Percentiles rank a stretch among this genome's conserved stretches.
Evolutionary conservation across 2,329 filamentous ascomycete genomes (phyloP).

Genomic region (Polytolypa hystricis): DNA sequence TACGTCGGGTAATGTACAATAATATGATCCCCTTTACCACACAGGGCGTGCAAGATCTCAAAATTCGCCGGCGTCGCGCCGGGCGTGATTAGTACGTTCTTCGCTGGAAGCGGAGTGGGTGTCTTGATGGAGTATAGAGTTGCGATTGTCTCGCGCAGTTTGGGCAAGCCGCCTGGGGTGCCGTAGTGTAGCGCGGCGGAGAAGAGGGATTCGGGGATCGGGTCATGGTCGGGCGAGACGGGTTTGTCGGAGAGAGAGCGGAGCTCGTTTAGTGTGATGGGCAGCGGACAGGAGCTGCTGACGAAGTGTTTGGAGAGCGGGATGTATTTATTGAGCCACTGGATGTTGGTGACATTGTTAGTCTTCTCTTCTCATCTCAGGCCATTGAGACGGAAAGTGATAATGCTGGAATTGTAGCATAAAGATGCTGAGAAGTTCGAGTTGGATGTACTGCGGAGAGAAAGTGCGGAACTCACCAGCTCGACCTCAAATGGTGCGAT

Average conservation of each 20-base stretch:
- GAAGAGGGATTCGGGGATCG: constrained; percentile 31
- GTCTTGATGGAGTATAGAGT: constrained; percentile 51
- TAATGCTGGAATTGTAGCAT: no score
- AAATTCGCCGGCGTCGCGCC: constrained; percentile 82
- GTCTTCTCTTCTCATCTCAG: no score
- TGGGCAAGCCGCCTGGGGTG: constrained; percentile 55
- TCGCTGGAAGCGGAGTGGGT: constrained; percentile 36
- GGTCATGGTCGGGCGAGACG: constrained; percentile 10
- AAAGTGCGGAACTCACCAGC: no score
- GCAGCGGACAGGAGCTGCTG: constrained; percentile 47
- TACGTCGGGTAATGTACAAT: constrained; percentile 82
- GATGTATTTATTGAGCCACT: constrained; percentile 50
- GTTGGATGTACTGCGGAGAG: no score
- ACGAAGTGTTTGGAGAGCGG: constrained; percentile 44
- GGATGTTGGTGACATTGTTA: no score
- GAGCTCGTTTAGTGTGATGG: constrained; percentile 44
- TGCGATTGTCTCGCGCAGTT: constrained; percentile 54
- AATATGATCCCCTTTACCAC: constrained; percentile 68
- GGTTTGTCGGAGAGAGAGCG: constrained; percentile 36
- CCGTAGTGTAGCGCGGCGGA: constrained; percentile 59
- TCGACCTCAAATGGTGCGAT: constrained; percentile 48
- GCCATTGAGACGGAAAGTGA: no score
- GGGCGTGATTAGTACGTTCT: constrained; percentile 64
- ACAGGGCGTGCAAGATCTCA: constrained; percentile 60
- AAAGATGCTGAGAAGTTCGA: no score